Base-by-base conservation (phyloP, 352 stramenopile species). In the Pythium aphanidermatum region DNA sequence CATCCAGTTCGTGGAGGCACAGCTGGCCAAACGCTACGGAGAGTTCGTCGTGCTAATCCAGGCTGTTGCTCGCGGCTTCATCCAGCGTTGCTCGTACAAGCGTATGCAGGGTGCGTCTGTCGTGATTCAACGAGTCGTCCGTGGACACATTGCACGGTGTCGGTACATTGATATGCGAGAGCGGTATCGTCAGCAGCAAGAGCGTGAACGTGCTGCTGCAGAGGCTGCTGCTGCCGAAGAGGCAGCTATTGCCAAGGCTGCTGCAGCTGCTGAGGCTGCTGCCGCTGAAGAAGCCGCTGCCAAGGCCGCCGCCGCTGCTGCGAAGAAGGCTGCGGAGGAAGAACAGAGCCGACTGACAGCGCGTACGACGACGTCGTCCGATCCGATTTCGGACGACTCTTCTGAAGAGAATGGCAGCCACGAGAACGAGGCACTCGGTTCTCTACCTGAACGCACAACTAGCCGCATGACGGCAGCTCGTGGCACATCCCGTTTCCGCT, bases 31-130 rank as follows among this genome's bases (percentile, higher is more conserved):
- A 55, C 75, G 81, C 4, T 89, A 93, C 26, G 78, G 74, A 33
- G 81, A 93, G 43, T 90, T 93, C 28, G 79, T 93, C 27, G 76
- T 93, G 28, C 65, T 93, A 12, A 93, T 93, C 35, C 81, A 93
- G 31, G 62, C 78, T 35, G 59, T 65, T n/a, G 77, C 65, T 30
- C 81, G 81, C 26, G 73, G 78, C 0, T 58, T 86, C 26, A 63
- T 90, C 38, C 50, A 54, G 23, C 68, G 68, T 17, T 64, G 70
- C 21, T 60, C 35, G 25, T 89, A 83, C 47, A 45, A 61, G 40
- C 65, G 54, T 24, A 74, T 82, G 55, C 57, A 84, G 36, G 19
- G 34, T 4, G 73, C 71, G 11, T 63, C 55, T 4, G 61, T 74
- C 0, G 51, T 75, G 0, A 24, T 79, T 6, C 81, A 93, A 55